Evolutionary conservation across 768 basidiomycete species (phyloP).

Genomic region (Termitomyces sp.): DNA sequence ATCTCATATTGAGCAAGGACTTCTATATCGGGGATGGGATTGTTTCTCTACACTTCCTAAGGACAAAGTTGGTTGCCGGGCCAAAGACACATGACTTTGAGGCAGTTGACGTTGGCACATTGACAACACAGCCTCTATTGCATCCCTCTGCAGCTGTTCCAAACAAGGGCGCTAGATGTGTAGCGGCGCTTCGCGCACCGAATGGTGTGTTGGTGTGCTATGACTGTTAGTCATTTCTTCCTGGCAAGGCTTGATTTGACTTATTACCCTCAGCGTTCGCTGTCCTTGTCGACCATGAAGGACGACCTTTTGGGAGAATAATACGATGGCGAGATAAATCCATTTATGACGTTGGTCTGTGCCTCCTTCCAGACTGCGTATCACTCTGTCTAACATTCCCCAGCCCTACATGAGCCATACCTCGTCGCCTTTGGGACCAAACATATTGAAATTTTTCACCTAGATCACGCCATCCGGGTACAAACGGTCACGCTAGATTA

Average conservation of each 20-base stretch:
- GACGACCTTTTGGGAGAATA: neutral
- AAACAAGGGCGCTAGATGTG: slow-evolving; percentile 56
- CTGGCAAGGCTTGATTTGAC: neutral
- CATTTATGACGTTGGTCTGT: slow-evolving; percentile 7
- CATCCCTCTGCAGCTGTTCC: slow-evolving; percentile 58
- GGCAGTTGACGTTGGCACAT: slow-evolving; percentile 54
- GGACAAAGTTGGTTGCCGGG: slow-evolving; percentile 22
- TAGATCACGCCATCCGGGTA: slow-evolving; percentile 61
- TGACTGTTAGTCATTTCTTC: slow-evolving; percentile 45
- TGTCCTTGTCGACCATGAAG: slow-evolving; percentile 8
- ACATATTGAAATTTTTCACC: slow-evolving; percentile 72
- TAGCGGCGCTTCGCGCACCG: slow-evolving; percentile 73
- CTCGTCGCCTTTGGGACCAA: slow-evolving; percentile 73
- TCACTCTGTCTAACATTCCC: neutral
- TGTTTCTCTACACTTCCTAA: slow-evolving; percentile 70
- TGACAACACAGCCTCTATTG: slow-evolving; percentile 72
- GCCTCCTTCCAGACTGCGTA: neutral
- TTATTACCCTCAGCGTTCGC: slow-evolving; percentile 1
- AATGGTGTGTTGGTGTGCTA: slow-evolving; percentile 77
- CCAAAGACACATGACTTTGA: slow-evolving; percentile 17
- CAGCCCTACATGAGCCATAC: slow-evolving; percentile 76
- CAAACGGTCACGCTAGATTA: slow-evolving; percentile 52
- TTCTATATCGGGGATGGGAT: slow-evolving; percentile 82
- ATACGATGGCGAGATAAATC: slow-evolving; percentile 8
- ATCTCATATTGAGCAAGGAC: slow-evolving; percentile 37